Conservation (phyloP, 2,329 filamentous ascomycete genomes). For the Diaporthe vexans region DNA sequence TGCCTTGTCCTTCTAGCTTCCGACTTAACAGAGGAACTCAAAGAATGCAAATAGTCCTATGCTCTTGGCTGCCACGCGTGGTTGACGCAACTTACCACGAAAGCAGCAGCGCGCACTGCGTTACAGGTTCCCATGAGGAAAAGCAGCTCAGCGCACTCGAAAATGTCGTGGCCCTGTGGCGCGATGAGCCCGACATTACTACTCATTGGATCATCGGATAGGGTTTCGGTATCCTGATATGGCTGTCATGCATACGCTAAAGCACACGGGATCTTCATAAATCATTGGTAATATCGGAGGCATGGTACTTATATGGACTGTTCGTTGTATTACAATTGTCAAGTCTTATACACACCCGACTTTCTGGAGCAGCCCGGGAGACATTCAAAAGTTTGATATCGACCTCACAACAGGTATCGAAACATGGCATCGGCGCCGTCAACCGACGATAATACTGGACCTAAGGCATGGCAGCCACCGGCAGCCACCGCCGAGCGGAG, state of each 20-base stretch:
- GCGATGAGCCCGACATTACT: background rate
- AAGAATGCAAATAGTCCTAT: no score
- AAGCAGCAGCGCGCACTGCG: no score
- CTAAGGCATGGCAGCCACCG: background rate
- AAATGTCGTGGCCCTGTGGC: background rate
- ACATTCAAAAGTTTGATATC: background rate
- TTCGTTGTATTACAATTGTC: background rate
- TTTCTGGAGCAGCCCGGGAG: background rate
- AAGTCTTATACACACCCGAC: background rate
- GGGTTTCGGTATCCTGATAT: background rate
- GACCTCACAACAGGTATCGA: background rate
- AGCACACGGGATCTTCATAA: background rate
- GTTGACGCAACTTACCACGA: no score
- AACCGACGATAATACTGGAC: background rate
- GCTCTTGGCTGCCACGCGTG: no score
- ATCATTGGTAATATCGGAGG: background rate
- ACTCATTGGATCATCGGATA: background rate
- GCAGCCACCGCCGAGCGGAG: constrained; percentile 19
- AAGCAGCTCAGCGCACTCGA: background rate
- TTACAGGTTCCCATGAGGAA: no score
- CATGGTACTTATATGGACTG: no score
- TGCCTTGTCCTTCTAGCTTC: no score
- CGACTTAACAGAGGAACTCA: no score
- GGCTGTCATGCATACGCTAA: background rate
- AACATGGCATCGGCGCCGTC: background rate